Evolutionary conservation across 208 protist species (phyloP).

Genomic region (Wallacemonas sp.): DNA sequence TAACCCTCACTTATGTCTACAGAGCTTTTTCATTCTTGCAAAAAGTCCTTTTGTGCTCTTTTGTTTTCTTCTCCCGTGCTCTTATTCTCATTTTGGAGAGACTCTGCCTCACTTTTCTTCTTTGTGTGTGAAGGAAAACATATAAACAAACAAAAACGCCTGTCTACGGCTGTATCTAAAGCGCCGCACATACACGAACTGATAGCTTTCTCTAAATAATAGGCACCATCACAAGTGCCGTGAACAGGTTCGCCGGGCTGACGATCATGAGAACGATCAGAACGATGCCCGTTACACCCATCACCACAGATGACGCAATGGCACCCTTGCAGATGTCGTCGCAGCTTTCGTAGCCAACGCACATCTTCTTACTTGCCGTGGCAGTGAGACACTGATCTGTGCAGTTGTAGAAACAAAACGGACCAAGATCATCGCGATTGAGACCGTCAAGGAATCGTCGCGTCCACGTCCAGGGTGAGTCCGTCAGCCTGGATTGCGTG

Average conservation of each 20-base stretch:
- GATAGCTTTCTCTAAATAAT: conserved; percentile 26
- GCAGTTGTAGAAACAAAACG: conserved; percentile 59
- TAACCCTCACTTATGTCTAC: no score
- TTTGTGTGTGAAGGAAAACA: not conserved
- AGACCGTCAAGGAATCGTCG: conserved; percentile 31
- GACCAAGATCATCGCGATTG: conserved; percentile 15
- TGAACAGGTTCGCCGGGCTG: conserved; percentile 51
- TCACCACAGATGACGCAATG: conserved; percentile 51
- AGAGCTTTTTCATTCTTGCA: no score
- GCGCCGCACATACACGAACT: no score
- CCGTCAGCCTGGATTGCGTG: conserved; percentile 22
- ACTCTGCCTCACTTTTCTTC: not conserved
- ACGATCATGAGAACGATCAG: conserved; percentile 32
- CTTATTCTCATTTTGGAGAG: not conserved
- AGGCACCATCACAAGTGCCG: conserved; percentile 37
- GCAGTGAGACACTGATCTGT: conserved; percentile 22
- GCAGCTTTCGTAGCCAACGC: conserved; percentile 31
- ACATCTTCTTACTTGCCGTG: conserved; percentile 22
- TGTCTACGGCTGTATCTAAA: no score
- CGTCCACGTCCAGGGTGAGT: conserved; percentile 44
- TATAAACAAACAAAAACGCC: conserved; percentile 15
- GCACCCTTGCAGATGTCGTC: conserved; percentile 72
- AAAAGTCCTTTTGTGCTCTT: not conserved
- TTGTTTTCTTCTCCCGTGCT: not conserved
- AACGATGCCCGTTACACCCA: conserved; percentile 39